A percentile compares a stretch with the other conserved stretches of the same genome.
Conservation (phyloP, 257 asterid species). For the Eustoma russellianum region DNA sequence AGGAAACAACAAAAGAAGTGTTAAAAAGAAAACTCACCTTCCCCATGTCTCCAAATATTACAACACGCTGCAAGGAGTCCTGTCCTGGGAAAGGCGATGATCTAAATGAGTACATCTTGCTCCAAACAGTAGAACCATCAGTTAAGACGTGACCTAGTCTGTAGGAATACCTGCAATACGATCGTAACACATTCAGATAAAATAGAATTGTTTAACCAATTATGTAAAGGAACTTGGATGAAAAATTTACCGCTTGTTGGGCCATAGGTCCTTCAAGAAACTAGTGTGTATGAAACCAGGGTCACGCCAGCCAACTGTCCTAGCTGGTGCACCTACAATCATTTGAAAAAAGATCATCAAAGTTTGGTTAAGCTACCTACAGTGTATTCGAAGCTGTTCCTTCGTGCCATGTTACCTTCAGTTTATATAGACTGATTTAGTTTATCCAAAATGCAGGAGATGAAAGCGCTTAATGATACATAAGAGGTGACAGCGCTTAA, state of each 20-base stretch:
- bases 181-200: neutral
- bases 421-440: no score
- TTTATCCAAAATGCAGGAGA: no score
- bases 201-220: neutral
- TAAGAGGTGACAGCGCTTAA: no score
- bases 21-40: constrained; percentile 39
- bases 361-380: no score
- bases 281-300: constrained; percentile 93
- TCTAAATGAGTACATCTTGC: constrained; percentile 55
- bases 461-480: no score
- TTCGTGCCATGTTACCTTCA: no score
- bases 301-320: constrained; percentile 98
- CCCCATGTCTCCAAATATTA: constrained; percentile 94
- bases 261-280: constrained; percentile 88
- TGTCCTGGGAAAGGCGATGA: constrained; percentile 91
- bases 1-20: no score
- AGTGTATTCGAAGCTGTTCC: no score
- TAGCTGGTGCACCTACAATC: constrained; percentile 69
- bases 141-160: constrained; percentile 53
- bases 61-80: constrained; percentile 67
- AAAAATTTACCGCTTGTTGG: constrained; percentile 46
- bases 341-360: neutral
- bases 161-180: constrained; percentile 57
- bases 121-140: constrained; percentile 59
- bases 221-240: constrained; percentile 1